Base-by-base conservation (phyloP, 192 early-diverging fungal genomes). In the Geranomyces variabilis region DNA sequence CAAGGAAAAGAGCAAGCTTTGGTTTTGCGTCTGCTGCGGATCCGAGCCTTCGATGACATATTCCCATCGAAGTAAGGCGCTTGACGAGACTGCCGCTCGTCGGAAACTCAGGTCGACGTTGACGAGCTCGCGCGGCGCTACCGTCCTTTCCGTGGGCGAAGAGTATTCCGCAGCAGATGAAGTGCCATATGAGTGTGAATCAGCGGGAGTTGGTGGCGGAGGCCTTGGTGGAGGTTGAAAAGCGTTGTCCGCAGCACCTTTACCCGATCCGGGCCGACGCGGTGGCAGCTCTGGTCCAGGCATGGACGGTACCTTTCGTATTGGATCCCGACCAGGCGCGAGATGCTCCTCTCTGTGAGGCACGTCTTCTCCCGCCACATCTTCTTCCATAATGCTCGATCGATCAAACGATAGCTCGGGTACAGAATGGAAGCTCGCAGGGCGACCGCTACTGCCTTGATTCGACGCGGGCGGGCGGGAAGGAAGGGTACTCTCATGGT, bases 21-120 rank as follows among this genome's bases (percentile, higher is more conserved):
- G 58, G 31, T 60, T 60, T 26, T 53, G 51, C 51, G 51, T 53
- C 51, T 53, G 51, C 51, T 53, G 51, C 17, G 19, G 51, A 24
- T 24, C 51, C 24, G 19, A 26, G 7, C 24, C n/a, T 15, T 53
- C 51, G 19, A 53, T 53, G 7, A 53, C 51, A 17, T 53, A 53
- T 53, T 53, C 51, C 51, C 51, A 53, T 53, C 15, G 3, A 3
- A 53, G 51, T 15, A 53, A 7, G 3, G 51, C 7, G 24, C 17
- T 26, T n/a, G 51, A n/a, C 6, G 7, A 15, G 7, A 26, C 19
- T 53, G 51, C 24, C 2, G 51, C 19, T n/a, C 51, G 51, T 15
- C 51, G 51, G 51, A 53, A 53, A 26, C n/a, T 7, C n/a, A 53
- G 19, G 51, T 53, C 51, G 7, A 53, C 51, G 51, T 17, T 24